Percentiles rank a stretch among this genome's conserved stretches.
Conservation (phyloP, 768 basidiomycete species). For the Russula olivacea region DNA sequence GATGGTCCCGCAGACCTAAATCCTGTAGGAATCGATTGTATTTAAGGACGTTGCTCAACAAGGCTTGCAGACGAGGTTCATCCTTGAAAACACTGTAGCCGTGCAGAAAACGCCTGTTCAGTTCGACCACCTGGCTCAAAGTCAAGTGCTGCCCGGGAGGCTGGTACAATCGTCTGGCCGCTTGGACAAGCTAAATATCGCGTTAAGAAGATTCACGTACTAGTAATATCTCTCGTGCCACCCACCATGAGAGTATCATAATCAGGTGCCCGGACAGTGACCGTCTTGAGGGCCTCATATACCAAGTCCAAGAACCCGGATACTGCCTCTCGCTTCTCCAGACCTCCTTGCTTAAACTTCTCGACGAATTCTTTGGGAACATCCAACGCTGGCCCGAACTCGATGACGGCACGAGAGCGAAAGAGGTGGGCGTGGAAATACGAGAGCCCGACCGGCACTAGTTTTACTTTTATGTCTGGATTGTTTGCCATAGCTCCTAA, state of each 20-base stretch:
- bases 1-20: conserved; percentile 89
- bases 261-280: conserved; percentile 92
- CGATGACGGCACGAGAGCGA: conserved; percentile 93
- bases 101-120: conserved; percentile 87
- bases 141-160: conserved; percentile 91
- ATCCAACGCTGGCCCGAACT: conserved; percentile 87
- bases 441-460: conserved; percentile 56
- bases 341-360: conserved; percentile 87
- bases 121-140: conserved; percentile 88
- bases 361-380: conserved; percentile 87
- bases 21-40: conserved; percentile 86
- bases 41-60: conserved; percentile 72
- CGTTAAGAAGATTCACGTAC: conserved; percentile 2
- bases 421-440: conserved; percentile 53
- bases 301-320: conserved; percentile 83
- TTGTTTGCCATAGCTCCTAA: conserved; percentile 95
- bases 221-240: conserved; percentile 13
- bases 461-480: conserved; percentile 78
- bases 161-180: conserved; percentile 85
- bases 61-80: conserved; percentile 77
- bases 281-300: conserved; percentile 90
- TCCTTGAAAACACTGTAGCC: conserved; percentile 90
- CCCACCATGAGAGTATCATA: conserved; percentile 96
- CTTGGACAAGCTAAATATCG: conserved; percentile 77
- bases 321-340: conserved; percentile 85